phyloP scores from a whole-genome alignment of 2,329 filamentous ascomycete genomes.

The Amauroascus verrucosus region DNA sequence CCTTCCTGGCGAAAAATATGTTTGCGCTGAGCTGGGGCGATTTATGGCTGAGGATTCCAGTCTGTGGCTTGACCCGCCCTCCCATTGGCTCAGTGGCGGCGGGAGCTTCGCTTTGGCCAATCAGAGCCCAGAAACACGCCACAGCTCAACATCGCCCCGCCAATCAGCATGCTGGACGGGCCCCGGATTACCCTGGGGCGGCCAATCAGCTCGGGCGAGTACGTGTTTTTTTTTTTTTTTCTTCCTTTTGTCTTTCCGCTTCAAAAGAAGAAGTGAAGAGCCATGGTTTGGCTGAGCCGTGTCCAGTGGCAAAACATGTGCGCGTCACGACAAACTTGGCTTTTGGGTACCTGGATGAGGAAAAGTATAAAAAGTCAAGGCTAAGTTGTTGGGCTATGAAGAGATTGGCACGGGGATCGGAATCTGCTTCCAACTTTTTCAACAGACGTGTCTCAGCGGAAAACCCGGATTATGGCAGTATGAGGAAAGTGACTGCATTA shows the following conservation, averaged over 20 bases:
- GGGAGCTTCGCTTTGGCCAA: slow-evolving; percentile 1
- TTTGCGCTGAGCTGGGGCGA: slow-evolving; percentile 8
- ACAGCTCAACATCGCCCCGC: not conserved
- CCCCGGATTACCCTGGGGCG: not conserved
- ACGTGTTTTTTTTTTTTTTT: too few species aligned
- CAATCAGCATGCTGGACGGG: not conserved
- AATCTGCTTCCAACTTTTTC: too few species aligned
- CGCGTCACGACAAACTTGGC: not conserved
- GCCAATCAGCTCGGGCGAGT: not conserved
- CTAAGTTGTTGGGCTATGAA: too few species aligned
- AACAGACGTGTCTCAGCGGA: too few species aligned
- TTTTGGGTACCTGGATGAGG: not conserved
- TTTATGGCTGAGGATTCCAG: not conserved
- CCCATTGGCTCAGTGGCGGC: slow-evolving; percentile 2
- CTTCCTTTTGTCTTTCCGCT: too few species aligned
- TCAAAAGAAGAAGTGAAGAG: not conserved
- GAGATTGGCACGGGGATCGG: too few species aligned
- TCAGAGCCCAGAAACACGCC: not conserved
- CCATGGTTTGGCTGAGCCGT: not conserved
- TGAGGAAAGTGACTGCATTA: too few species aligned
- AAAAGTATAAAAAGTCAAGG: too few species aligned
- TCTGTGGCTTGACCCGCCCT: too few species aligned
- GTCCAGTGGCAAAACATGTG: not conserved
- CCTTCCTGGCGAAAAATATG: not conserved
- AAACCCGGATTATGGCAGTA: too few species aligned